Conservation (phyloP, 1,139 yeast species). For the Blastobotrys malaysiensis region DNA sequence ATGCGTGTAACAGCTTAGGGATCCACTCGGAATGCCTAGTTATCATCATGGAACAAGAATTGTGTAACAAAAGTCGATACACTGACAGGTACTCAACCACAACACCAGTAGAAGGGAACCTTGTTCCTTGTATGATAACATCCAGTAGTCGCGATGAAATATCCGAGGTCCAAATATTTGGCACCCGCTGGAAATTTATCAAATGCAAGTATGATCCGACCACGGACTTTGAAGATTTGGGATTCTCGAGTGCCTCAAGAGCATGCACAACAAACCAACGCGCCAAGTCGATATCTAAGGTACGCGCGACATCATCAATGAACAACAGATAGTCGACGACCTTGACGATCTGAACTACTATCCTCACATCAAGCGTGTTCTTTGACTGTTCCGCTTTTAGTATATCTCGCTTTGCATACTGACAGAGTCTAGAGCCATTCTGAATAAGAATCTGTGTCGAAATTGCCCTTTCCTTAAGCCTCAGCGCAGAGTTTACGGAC, state of each 20-base stretch:
- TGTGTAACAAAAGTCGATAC: constrained; percentile 16
- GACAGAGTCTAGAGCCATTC: constrained; percentile 16
- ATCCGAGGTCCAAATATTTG: constrained; percentile 20
- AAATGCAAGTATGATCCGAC: constrained; percentile 26
- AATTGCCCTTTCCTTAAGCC: constrained; percentile 14
- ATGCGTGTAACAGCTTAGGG: constrained; percentile 19
- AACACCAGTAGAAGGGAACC: constrained; percentile 22
- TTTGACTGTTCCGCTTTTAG: constrained; percentile 15
- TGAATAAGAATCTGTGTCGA: constrained; percentile 18
- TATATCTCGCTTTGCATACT: constrained; percentile 22
- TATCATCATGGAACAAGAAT: constrained; percentile 17
- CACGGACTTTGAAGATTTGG: constrained; percentile 20
- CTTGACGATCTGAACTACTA: constrained; percentile 21
- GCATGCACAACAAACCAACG: constrained; percentile 24
- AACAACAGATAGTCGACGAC: constrained; percentile 25
- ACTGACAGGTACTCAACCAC: constrained; percentile 22
- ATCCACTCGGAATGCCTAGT: constrained; percentile 22
- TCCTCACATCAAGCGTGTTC: constrained; percentile 18
- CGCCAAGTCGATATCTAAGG: constrained; percentile 19
- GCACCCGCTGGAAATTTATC: constrained; percentile 24
- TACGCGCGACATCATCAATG: constrained; percentile 20
- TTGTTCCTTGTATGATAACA: constrained; percentile 19
- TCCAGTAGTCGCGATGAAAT: constrained; percentile 19
- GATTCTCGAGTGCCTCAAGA: constrained; percentile 19
- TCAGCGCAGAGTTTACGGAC: constrained; percentile 20